A percentile compares a stretch with the other conserved stretches of the same genome.
These are phyloP conservation scores for Guyanaporus albipodus DNA, from an alignment of 768 basidiomycete species.

Conservation along the genomic window DNA sequence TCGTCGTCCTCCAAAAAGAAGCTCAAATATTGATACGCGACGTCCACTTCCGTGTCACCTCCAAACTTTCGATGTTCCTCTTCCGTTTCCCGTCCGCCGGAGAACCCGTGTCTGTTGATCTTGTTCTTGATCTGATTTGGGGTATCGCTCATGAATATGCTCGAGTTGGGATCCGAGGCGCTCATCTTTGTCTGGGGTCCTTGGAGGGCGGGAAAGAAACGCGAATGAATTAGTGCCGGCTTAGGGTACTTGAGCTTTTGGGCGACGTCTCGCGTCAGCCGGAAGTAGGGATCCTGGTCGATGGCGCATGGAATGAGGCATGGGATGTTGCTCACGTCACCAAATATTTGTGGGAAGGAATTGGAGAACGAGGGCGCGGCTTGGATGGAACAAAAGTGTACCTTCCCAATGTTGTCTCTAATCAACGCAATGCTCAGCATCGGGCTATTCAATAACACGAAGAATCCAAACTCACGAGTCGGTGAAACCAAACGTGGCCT, in stretches of 20 bases:
- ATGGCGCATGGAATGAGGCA: slow-evolving; percentile 97
- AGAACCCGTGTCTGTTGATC: slow-evolving; percentile 93
- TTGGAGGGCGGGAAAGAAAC: slow-evolving; percentile 98
- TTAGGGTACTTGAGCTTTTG: slow-evolving; percentile 94
- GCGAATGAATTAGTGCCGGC: slow-evolving; percentile 86
- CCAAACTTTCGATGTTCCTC: slow-evolving; percentile 89
- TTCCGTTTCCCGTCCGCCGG: slow-evolving; percentile 92
- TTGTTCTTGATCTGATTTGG: slow-evolving; percentile 95
- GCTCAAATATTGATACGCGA: slow-evolving; percentile 88
- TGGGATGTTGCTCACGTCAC: slow-evolving; percentile 74
- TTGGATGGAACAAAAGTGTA: slow-evolving; percentile 94
- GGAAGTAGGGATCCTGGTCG: slow-evolving; percentile 97
- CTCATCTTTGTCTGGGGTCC: slow-evolving; percentile 99
- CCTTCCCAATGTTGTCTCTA: slow-evolving; percentile 97
- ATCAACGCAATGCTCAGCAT: background rate
- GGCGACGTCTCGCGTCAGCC: slow-evolving; percentile 93
- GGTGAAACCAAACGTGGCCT: slow-evolving; percentile 93
- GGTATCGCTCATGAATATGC: slow-evolving; percentile 95
- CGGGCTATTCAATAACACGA: background rate
- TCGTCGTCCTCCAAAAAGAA: slow-evolving; percentile 97
- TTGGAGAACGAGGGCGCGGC: slow-evolving; percentile 96
- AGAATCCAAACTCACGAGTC: slow-evolving; percentile 68
- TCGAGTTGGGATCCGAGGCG: slow-evolving; percentile 87
- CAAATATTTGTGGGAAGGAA: slow-evolving; percentile 98
- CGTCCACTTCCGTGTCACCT: slow-evolving; percentile 93